These are phyloP conservation scores for Mycena epipterygia DNA, from an alignment of 768 basidiomycete species.

Conservation along the genomic window DNA sequence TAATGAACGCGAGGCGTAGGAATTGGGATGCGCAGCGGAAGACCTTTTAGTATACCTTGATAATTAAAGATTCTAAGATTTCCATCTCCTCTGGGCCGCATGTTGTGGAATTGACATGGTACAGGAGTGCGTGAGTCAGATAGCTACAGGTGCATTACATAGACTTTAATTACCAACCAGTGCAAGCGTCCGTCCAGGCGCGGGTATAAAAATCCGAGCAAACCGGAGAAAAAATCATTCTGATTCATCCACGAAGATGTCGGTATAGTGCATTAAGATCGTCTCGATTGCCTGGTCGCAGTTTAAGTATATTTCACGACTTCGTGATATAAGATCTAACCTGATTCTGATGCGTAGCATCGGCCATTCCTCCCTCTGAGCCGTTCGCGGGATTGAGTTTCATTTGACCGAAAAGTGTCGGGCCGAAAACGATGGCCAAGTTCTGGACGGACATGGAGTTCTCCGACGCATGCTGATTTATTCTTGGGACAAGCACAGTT, in stretches of 20 bases:
- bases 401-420: constrained; percentile 89
- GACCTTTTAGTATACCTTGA: too few species aligned
- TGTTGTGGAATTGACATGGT: too few species aligned
- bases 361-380: constrained; percentile 70
- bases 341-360: constrained; percentile 80
- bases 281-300: constrained; percentile 88
- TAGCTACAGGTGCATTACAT: constrained; percentile 33
- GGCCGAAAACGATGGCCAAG: constrained; percentile 96
- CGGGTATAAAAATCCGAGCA: constrained; percentile 29
- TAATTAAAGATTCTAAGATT: too few species aligned
- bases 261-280: constrained; percentile 92
- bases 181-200: constrained; percentile 31
- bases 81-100: too few species aligned
- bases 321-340: constrained; percentile 48
- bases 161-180: constrained; percentile 11
- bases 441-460: constrained; percentile 97
- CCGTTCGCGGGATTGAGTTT: constrained; percentile 61
- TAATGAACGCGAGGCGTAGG: too few species aligned
- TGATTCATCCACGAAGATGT: constrained; percentile 95
- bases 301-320: background rate
- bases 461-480: constrained; percentile 77
- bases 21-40: too few species aligned
- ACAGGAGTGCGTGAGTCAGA: constrained; percentile 10
- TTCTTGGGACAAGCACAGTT: constrained; percentile 57
- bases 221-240: constrained; percentile 52